Conservation (phyloP, 805 yeast species). For the Candida qinlingensis region DNA sequence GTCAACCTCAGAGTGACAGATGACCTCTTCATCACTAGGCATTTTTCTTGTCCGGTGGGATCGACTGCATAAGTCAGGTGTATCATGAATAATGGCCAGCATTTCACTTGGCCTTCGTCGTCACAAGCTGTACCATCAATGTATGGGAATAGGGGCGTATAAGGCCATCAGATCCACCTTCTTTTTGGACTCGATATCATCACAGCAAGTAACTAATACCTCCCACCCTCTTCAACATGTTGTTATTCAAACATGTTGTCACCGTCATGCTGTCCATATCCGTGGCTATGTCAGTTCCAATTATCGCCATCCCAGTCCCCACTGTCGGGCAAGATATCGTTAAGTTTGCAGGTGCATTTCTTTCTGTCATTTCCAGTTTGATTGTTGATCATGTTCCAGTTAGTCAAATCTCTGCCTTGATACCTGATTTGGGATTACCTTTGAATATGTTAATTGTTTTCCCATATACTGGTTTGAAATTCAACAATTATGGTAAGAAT, state of each 20-base stretch:
- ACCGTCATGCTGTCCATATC: not conserved
- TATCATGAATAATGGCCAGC: no score
- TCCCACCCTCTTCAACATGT: not conserved
- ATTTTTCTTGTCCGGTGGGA: no score
- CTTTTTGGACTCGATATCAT: not conserved
- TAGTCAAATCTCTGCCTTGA: not conserved
- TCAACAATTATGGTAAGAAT: not conserved
- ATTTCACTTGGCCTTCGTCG: no score
- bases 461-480: not conserved
- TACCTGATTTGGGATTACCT: not conserved
- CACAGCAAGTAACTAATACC: not conserved
- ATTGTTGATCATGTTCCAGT: not conserved
- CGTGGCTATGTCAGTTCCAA: not conserved
- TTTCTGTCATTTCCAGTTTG: not conserved
- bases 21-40: no score
- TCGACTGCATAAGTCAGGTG: no score
- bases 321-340: not conserved
- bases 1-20: no score
- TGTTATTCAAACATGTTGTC: not conserved
- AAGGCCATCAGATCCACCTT: not conserved
- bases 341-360: not conserved
- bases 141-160: no score
- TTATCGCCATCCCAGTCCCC: not conserved
- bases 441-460: not conserved
- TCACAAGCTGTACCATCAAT: no score